These are phyloP conservation scores for Sparassis latifolia DNA, from an alignment of 1,284 basidiomycete genomes.

Conservation along the genomic window DNA sequence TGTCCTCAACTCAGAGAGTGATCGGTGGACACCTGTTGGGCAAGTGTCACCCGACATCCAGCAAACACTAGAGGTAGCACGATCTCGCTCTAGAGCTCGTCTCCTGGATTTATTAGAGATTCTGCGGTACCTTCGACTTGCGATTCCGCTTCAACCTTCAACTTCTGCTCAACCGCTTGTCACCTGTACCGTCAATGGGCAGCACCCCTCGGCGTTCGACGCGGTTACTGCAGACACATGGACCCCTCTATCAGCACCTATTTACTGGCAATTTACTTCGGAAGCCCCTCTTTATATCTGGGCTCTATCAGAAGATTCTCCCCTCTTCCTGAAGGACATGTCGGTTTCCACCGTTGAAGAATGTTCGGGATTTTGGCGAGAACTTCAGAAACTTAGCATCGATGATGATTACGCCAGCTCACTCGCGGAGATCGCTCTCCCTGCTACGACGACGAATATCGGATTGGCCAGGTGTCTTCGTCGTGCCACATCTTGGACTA, in stretches of 20 bases:
- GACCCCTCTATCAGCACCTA: slow-evolving; percentile 40
- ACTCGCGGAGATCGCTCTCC: slow-evolving; percentile 8
- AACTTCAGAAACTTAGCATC: slow-evolving; percentile 42
- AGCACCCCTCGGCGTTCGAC: slow-evolving; percentile 42
- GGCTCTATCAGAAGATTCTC: slow-evolving; percentile 42
- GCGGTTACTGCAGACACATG: slow-evolving; percentile 35
- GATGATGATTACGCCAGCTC: slow-evolving; percentile 21
- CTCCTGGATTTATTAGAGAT: slow-evolving; percentile 55
- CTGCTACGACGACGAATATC: slow-evolving; percentile 8
- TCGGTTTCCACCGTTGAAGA: slow-evolving; percentile 31
- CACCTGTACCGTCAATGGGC: slow-evolving; percentile 33
- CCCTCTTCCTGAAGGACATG: slow-evolving; percentile 48
- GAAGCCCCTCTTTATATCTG: slow-evolving; percentile 51
- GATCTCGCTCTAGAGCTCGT: slow-evolving; percentile 48
- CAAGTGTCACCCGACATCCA: slow-evolving; percentile 44
- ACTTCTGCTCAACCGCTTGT: slow-evolving; percentile 35
- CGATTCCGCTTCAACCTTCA: slow-evolving; percentile 46
- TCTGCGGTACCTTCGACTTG: slow-evolving; percentile 46
- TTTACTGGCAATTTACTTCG: slow-evolving; percentile 56
- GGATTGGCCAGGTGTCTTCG: slow-evolving; percentile 35
- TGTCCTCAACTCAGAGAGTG: slow-evolving; percentile 40
- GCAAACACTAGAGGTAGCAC: slow-evolving; percentile 45
- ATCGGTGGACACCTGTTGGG: slow-evolving; percentile 40
- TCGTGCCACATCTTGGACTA: slow-evolving; percentile 52
- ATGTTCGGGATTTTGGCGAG: slow-evolving; percentile 48